Base-by-base conservation (phyloP, 441 rosid species). In the Viola pubescens region DNA sequence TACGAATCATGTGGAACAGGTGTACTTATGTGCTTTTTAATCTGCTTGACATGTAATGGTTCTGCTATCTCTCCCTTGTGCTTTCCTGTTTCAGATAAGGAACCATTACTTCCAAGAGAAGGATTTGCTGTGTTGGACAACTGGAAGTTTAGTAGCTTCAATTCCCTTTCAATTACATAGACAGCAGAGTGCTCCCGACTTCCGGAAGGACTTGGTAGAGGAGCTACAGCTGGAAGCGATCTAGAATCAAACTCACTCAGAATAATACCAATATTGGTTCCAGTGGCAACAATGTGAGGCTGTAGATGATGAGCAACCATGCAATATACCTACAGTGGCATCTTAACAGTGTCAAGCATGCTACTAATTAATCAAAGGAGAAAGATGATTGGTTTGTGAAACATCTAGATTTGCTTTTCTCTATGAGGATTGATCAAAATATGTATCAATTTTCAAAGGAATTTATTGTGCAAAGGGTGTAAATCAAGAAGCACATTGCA, bases 231-330 rank as follows among this genome's bases (percentile, higher is more conserved):
- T 59, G 99, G 99, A 72, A 94, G 82, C 67, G 97, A 85, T 68
- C 79, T 88, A 67, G 91, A 73, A 80, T 94, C 99, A 82, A 94
- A 94, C 72, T 94, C 99, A 45, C 95, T 82, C 71, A 94, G 72
- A 74, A 94, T 88, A 62, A 94, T 79, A 77, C 99, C 99, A 70
- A 90, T 73, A 73, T 86, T 94, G 70, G 97, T 90, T 69, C 99
- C 99, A 62, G 95, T 80, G 60, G 91, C 99, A 59, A 94, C 97
- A 57, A 94, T 95, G 75, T 94, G 97, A 62, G 99, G 97, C 81
- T 90, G 99, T 55, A 94, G 78, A 66, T 94, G 81, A 82, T 94
- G 99, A 62, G 96, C 96, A 69, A 83, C 96, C 97, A 94, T 94
- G 68, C 97, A 90, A 75, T 85, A 90, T 62, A 90, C 97, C 99